These are phyloP conservation scores for Colletotrichum horii DNA, from an alignment of 2,329 filamentous ascomycete species.

Conservation along the genomic window DNA sequence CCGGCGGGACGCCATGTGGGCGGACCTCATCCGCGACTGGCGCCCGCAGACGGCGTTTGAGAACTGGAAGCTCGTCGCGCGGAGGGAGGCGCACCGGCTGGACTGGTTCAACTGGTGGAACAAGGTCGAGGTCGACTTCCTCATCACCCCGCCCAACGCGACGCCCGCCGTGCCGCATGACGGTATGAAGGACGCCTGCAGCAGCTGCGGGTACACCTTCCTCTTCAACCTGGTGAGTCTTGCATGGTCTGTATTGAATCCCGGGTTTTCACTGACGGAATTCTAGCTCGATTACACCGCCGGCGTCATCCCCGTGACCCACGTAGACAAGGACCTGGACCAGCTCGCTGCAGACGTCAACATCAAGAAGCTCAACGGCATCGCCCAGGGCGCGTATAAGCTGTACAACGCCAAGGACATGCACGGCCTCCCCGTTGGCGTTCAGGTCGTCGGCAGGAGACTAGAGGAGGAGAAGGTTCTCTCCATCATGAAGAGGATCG, in stretches of 20 bases:
- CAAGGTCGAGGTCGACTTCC: constrained; percentile 72
- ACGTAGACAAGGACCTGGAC: constrained; percentile 75
- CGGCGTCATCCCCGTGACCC: constrained; percentile 84
- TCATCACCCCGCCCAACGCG: constrained; percentile 86
- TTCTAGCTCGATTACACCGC: constrained; percentile 80
- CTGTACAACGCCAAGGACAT: constrained; percentile 83
- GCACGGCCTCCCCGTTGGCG: constrained; percentile 85
- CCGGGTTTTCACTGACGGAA: background rate
- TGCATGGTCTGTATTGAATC: constrained; percentile 2
- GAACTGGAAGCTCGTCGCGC: constrained; percentile 81
- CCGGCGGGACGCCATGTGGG: constrained; percentile 77
- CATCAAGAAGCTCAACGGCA: constrained; percentile 72
- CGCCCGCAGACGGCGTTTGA: constrained; percentile 75
- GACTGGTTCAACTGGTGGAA: constrained; percentile 90
- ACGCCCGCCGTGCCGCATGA: constrained; percentile 88
- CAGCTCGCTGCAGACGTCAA: constrained; percentile 67
- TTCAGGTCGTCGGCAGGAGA: constrained; percentile 81
- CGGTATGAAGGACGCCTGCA: constrained; percentile 84
- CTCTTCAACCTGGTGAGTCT: constrained; percentile 80
- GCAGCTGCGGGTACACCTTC: constrained; percentile 91
- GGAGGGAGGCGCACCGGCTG: constrained; percentile 78
- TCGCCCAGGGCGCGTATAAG: constrained; percentile 84
- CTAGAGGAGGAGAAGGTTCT: constrained; percentile 90
- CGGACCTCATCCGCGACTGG: constrained; percentile 76
- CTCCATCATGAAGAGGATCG: constrained; percentile 78